A percentile compares a stretch with the other conserved stretches of the same genome.
Conservation (phyloP, 2,329 filamentous ascomycete species). For the Leptographium galeiforme region DNA sequence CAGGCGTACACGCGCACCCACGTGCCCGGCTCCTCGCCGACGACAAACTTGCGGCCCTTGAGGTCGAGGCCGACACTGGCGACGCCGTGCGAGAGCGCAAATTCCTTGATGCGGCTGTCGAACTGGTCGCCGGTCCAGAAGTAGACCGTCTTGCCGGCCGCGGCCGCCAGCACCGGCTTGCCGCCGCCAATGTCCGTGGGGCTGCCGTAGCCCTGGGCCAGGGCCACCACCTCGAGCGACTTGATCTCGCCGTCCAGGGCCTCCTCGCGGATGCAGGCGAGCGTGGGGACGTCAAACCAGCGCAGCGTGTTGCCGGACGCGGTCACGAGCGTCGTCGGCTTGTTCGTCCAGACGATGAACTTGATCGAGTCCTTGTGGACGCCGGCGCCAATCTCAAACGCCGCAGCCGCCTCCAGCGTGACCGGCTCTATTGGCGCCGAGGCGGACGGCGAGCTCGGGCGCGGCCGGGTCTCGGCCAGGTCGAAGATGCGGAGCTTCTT, state of each 20-base stretch:
- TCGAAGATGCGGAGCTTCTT: conserved; percentile 95
- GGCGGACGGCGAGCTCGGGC: conserved; percentile 18
- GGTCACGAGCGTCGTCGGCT: conserved; percentile 80
- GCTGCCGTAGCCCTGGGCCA: conserved; percentile 45
- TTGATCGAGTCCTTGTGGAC: conserved; percentile 84
- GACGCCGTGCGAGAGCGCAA: conserved; percentile 70
- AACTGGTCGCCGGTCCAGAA: conserved; percentile 73
- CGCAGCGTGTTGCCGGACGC: conserved; percentile 84
- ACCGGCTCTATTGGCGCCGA: conserved; percentile 21
- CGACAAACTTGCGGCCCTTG: conserved; percentile 69
- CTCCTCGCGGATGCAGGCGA: conserved; percentile 62
- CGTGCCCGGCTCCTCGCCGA: conserved; percentile 81
- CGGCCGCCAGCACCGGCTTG: conserved; percentile 65
- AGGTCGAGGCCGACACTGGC: conserved; percentile 83
- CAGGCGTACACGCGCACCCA: conserved; percentile 95
- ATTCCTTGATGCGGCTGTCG: conserved; percentile 61
- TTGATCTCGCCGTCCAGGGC: conserved; percentile 74
- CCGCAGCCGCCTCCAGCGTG: conserved; percentile 44
- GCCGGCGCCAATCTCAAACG: conserved; percentile 79
- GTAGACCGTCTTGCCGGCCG: conserved; percentile 87
- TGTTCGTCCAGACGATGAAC: conserved; percentile 85
- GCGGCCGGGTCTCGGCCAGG: conserved; percentile 46
- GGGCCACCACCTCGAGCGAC: conserved; percentile 75
- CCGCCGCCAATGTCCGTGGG: conserved; percentile 53
- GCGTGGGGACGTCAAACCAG: conserved; percentile 82